These are phyloP conservation scores for Diaporthe longicolla DNA, from an alignment of 2,329 filamentous ascomycete genomes.

Conservation along the genomic window DNA sequence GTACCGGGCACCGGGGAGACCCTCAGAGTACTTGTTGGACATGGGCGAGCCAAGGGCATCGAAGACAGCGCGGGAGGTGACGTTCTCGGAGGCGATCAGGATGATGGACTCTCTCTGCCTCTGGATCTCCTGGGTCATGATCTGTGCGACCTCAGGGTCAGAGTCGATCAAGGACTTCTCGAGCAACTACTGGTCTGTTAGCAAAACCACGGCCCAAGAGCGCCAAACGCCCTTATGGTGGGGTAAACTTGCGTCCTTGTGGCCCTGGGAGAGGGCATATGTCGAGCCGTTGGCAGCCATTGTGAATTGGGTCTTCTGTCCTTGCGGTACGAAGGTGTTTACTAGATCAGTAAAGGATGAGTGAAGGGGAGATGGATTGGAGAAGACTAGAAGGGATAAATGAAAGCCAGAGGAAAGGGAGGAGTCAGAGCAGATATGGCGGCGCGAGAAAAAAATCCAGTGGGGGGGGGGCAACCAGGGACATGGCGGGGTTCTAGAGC, in stretches of 20 bases:
- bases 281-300: constrained; percentile 51
- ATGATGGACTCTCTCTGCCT: constrained; percentile 99
- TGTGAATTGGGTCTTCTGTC: constrained; percentile 39
- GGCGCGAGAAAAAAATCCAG: constrained; percentile 40
- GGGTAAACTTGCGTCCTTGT: constrained; percentile 51
- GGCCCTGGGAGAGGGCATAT: constrained; percentile 54
- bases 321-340: neutral
- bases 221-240: constrained; percentile 8
- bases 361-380: neutral
- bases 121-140: constrained; percentile 97
- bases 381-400: neutral
- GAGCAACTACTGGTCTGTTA: constrained; percentile 78
- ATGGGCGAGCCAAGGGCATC: constrained; percentile 95
- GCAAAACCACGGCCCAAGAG: constrained; percentile 45
- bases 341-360: neutral
- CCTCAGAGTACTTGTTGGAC: constrained; percentile 99
- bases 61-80: constrained; percentile 98
- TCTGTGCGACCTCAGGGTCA: constrained; percentile 93
- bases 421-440: constrained; percentile 29
- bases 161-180: constrained; percentile 93
- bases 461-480: constrained; percentile 17
- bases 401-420: neutral
- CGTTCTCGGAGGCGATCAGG: constrained; percentile 98
- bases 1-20: constrained; percentile 97
- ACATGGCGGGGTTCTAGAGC: constrained; percentile 37